These are phyloP conservation scores for Helicostylum pulchrum DNA, from an alignment of 192 early-diverging fungal genomes.

Conservation along the genomic window DNA sequence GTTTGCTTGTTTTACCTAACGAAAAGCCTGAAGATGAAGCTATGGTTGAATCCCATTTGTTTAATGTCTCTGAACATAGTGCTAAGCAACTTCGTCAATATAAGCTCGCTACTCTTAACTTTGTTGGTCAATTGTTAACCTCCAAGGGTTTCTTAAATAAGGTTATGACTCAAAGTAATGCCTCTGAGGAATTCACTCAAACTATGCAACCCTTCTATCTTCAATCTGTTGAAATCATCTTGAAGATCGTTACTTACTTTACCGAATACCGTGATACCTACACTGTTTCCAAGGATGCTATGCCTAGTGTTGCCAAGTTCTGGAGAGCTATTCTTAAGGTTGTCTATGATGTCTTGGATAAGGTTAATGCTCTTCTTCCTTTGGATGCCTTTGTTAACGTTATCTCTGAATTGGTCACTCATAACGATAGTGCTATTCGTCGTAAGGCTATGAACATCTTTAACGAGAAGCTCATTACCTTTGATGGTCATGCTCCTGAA, in stretches of 20 bases:
- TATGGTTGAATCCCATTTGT: slow-evolving; percentile 11
- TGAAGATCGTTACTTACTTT: slow-evolving; percentile 56
- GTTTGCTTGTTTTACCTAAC: slow-evolving; percentile 52
- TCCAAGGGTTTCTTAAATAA: slow-evolving; percentile 53
- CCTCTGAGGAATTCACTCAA: slow-evolving; percentile 30
- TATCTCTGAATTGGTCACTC: slow-evolving; percentile 55
- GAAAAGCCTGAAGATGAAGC: slow-evolving; percentile 38
- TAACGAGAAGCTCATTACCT: slow-evolving; percentile 45
- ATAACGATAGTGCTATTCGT: slow-evolving; percentile 62
- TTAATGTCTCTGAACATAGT: slow-evolving; percentile 41
- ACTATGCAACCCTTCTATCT: slow-evolving; percentile 48
- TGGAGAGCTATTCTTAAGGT: slow-evolving; percentile 54
- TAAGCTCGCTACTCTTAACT: slow-evolving; percentile 57
- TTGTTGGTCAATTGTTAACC: slow-evolving; percentile 47
- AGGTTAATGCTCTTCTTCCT: slow-evolving; percentile 74
- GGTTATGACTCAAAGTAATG: slow-evolving; percentile 36
- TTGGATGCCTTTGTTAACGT: slow-evolving; percentile 73
- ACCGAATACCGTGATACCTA: slow-evolving; percentile 42
- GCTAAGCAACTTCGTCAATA: slow-evolving; percentile 64
- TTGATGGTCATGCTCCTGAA: slow-evolving; percentile 41
- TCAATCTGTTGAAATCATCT: slow-evolving; percentile 49
- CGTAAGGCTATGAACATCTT: slow-evolving; percentile 74
- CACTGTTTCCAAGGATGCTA: slow-evolving; percentile 28
- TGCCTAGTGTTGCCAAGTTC: slow-evolving; percentile 40
- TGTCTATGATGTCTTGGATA: slow-evolving; percentile 71